phyloP scores from a whole-genome alignment of 805 yeast genomes.

The Kodamaea leandrae region DNA sequence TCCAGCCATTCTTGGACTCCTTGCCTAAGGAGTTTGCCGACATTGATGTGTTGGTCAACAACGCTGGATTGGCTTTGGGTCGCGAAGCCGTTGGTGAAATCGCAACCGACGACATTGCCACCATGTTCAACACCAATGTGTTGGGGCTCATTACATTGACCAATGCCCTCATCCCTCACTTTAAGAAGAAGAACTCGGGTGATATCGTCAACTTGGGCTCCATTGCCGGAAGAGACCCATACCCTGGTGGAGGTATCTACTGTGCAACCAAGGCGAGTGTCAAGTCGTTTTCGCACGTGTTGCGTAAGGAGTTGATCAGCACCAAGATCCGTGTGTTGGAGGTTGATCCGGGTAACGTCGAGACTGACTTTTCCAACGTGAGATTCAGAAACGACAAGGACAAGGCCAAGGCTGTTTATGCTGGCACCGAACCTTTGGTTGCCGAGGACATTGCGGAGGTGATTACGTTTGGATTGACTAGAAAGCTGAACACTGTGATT shows the following conservation, averaged over 20 bases:
- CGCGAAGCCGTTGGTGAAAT: slow-evolving; percentile 72
- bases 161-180: slow-evolving; percentile 69
- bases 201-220: slow-evolving; percentile 76
- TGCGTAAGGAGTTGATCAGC: slow-evolving; percentile 71
- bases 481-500: slow-evolving; percentile 68
- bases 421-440: slow-evolving; percentile 64
- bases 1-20: slow-evolving; percentile 46
- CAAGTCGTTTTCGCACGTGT: slow-evolving; percentile 64
- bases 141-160: slow-evolving; percentile 81
- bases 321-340: slow-evolving; percentile 71
- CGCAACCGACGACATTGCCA: slow-evolving; percentile 57
- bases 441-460: slow-evolving; percentile 77
- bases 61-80: slow-evolving; percentile 80
- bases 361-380: slow-evolving; percentile 68
- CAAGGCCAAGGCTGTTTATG: slow-evolving; percentile 63
- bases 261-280: slow-evolving; percentile 76
- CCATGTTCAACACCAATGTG: slow-evolving; percentile 85
- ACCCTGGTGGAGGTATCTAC: slow-evolving; percentile 76
- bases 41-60: slow-evolving; percentile 66
- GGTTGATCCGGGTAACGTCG: slow-evolving; percentile 77
- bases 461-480: slow-evolving; percentile 62
- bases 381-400: slow-evolving; percentile 61
- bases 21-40: slow-evolving; percentile 61
- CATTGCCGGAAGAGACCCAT: slow-evolving; percentile 75
- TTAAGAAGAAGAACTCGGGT: slow-evolving; percentile 68